These are phyloP conservation scores for Fusarium longipes DNA, from an alignment of 2,329 filamentous ascomycete genomes.

Conservation along the genomic window DNA sequence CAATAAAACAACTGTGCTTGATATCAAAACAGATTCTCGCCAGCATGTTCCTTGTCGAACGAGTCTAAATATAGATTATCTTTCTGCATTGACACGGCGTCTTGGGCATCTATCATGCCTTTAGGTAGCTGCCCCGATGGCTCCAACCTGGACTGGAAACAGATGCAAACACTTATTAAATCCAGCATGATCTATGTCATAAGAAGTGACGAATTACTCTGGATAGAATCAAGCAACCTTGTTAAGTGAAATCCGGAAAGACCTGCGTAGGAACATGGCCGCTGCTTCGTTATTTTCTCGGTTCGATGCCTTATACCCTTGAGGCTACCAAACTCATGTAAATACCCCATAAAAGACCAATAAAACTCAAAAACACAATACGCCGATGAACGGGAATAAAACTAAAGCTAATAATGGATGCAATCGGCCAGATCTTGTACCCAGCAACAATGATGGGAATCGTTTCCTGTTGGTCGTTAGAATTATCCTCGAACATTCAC, in stretches of 20 bases:
- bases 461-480: conserved; percentile 52
- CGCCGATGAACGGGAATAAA: conserved; percentile 61
- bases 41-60: too few relatives aligned
- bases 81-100: not conserved
- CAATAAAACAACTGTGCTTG: too few relatives aligned
- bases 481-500: rapidly evolving
- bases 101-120: not conserved
- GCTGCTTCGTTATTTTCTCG: too few relatives aligned
- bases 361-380: conserved; percentile 62
- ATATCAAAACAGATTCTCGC: not conserved
- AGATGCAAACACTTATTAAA: too few relatives aligned
- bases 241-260: too few relatives aligned
- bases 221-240: too few relatives aligned
- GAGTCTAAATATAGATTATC: not conserved
- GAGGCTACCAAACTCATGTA: conserved; percentile 63
- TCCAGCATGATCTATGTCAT: too few relatives aligned
- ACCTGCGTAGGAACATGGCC: too few relatives aligned
- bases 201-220: too few relatives aligned
- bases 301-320: conserved; percentile 50
- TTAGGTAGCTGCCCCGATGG: too few relatives aligned
- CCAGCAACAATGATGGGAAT: conserved; percentile 61
- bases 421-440: conserved; percentile 64
- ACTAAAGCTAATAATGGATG: conserved; percentile 62
- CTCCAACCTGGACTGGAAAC: too few relatives aligned
- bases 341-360: conserved; percentile 63